phyloP scores from a whole-genome alignment of 306 rosid species.

The Alnus rubra region DNA sequence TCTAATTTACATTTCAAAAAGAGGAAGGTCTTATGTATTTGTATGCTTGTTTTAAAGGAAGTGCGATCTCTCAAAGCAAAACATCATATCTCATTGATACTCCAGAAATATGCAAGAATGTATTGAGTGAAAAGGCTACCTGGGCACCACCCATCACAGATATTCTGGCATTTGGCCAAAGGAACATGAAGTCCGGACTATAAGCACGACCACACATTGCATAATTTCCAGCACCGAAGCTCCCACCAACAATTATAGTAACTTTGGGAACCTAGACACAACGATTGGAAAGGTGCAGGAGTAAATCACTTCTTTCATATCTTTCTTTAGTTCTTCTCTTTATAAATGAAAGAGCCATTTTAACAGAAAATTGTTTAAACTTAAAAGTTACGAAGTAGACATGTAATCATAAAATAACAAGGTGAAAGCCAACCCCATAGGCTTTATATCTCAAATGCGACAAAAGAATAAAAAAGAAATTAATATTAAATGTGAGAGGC shows the following conservation, averaged over 20 bases:
- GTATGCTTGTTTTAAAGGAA: not conserved
- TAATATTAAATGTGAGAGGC: not conserved
- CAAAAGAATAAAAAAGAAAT: not conserved
- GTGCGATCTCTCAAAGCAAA: not conserved
- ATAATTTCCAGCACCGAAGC: conserved; percentile 97
- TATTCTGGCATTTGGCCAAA: conserved; percentile 95
- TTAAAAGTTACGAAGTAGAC: not conserved
- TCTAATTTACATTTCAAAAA: not conserved
- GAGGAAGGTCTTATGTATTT: not conserved
- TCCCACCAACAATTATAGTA: conserved; percentile 89
- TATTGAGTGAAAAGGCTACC: conserved; percentile 41
- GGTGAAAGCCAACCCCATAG: not conserved
- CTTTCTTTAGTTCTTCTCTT: not conserved
- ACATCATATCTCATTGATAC: not conserved
- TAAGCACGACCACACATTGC: conserved; percentile 99
- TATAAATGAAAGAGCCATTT: not conserved
- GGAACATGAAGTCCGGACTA: conserved; percentile 91
- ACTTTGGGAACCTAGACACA: conserved; percentile 82
- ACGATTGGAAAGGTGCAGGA: conserved; percentile 23
- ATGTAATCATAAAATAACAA: not conserved
- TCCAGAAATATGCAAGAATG: not conserved
- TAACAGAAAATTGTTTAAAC: not conserved
- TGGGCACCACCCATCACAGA: conserved; percentile 99
- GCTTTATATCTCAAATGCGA: not conserved
- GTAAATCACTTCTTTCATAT: conserved; percentile 1